A percentile compares a stretch with the other conserved stretches of the same genome.
phyloP scores from a whole-genome alignment of 108 stramenopile genomes.

The Conticribra weissflogii region DNA sequence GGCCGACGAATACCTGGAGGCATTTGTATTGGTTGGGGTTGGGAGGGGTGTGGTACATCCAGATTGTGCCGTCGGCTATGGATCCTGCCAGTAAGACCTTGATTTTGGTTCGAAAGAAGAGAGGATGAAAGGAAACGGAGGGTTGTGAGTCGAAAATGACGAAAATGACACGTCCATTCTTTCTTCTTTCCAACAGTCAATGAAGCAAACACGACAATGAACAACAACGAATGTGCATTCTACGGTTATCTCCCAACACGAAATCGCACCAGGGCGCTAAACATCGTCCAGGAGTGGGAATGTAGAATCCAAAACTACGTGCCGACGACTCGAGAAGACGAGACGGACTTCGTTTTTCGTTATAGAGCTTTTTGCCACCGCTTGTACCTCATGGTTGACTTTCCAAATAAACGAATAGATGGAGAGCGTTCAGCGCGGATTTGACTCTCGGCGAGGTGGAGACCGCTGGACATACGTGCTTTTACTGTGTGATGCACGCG shows the following conservation, averaged over 20 bases:
- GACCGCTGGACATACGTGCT: not conserved
- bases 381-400: not conserved
- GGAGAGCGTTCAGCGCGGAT: not conserved
- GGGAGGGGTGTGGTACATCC: constrained; percentile 96
- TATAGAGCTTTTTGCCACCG: not conserved
- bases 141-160: too few species aligned
- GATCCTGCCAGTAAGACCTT: constrained; percentile 88
- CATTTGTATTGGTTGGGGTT: constrained; percentile 58
- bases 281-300: not conserved
- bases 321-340: not conserved
- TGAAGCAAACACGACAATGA: not conserved
- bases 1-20: constrained; percentile 96
- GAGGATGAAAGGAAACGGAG: too few species aligned
- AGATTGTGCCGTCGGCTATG: constrained; percentile 89
- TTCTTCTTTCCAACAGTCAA: too few species aligned
- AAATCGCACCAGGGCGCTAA: not conserved
- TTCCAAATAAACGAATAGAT: not conserved
- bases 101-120: too few species aligned
- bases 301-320: not conserved
- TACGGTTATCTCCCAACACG: constrained; percentile 1
- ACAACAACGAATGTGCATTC: not conserved
- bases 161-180: too few species aligned
- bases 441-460: not conserved
- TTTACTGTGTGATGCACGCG: not conserved
- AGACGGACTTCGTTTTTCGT: not conserved